A percentile compares a stretch with the other conserved stretches of the same genome.
phyloP scores from a whole-genome alignment of 192 early-diverging fungal genomes.

The Podila epicladia region DNA sequence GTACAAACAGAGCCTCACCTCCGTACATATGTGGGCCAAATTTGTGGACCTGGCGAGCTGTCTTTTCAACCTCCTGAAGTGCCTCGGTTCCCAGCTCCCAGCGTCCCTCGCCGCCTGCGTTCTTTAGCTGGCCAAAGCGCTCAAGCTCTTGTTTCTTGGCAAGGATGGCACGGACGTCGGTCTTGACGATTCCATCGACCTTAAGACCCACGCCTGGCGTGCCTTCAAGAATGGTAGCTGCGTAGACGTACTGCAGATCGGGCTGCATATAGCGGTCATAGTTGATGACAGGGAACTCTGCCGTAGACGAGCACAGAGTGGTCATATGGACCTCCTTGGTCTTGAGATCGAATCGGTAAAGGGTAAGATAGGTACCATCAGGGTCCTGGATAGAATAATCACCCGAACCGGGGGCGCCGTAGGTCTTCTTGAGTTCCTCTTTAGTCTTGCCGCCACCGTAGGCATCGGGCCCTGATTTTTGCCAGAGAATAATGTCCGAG shows the following conservation, averaged over 20 bases:
- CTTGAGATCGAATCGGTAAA: conserved; percentile 40
- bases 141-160: conserved; percentile 4
- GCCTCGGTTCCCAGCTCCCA: conserved; percentile 26
- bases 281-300: conserved; percentile 38
- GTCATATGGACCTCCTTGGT: conserved; percentile 26
- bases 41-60: not conserved
- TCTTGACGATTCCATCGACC: conserved; percentile 31
- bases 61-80: conserved; percentile 6
- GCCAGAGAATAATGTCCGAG: conserved; percentile 30
- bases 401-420: conserved; percentile 19
- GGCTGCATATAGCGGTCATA: conserved; percentile 30
- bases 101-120: conserved; percentile 14
- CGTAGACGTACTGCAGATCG: conserved; percentile 14
- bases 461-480: conserved; percentile 5
- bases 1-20: conserved; percentile 28
- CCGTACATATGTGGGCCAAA: conserved; percentile 34
- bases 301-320: conserved; percentile 12
- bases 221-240: conserved; percentile 9
- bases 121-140: not conserved
- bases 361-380: conserved; percentile 26
- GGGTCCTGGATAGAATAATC: conserved; percentile 28
- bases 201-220: conserved; percentile 8
- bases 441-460: conserved; percentile 33
- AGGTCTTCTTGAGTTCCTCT: conserved; percentile 11
- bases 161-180: conserved; percentile 19